phyloP scores from a whole-genome alignment of 495 filamentous ascomycete species.

The Penicillium malachiteum region DNA sequence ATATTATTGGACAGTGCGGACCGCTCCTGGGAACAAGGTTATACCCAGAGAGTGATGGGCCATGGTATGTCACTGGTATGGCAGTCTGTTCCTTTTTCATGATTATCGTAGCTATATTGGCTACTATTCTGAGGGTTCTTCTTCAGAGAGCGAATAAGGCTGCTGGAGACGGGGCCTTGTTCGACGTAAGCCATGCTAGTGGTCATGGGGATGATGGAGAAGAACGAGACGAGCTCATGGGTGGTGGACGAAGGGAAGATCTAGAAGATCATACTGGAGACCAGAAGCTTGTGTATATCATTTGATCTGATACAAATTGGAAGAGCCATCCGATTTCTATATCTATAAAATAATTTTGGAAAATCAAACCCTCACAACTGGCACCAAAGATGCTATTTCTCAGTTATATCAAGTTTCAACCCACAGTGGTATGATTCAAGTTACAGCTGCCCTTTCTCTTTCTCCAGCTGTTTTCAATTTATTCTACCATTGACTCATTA shows the following conservation, averaged over 20 bases:
- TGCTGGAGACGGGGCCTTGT: background rate
- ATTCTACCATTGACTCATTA: background rate
- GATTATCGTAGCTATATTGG: conserved; percentile 48
- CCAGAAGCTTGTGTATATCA: conserved; percentile 34
- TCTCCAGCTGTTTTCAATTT: background rate
- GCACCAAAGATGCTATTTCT: too few relatives aligned
- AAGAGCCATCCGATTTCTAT: too few relatives aligned
- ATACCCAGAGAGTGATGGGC: conserved; percentile 56
- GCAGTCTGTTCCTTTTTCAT: conserved; percentile 58
- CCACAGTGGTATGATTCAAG: too few relatives aligned
- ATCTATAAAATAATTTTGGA: too few relatives aligned
- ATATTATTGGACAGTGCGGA: conserved; percentile 61
- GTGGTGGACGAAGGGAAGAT: conserved; percentile 23
- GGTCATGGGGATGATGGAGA: conserved; percentile 15
- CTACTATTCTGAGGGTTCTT: conserved; percentile 44
- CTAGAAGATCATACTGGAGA: conserved; percentile 23
- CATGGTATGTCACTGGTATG: conserved; percentile 61
- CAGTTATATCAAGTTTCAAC: too few relatives aligned
- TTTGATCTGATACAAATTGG: conserved; percentile 8
- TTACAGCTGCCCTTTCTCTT: background rate
- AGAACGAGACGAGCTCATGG: conserved; percentile 42
- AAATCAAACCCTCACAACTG: too few relatives aligned
- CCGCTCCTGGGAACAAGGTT: conserved; percentile 61
- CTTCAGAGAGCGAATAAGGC: conserved; percentile 43
- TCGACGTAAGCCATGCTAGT: background rate